Conservation (phyloP, 2,329 filamentous ascomycete species). For the Aspergillus awamori region DNA sequence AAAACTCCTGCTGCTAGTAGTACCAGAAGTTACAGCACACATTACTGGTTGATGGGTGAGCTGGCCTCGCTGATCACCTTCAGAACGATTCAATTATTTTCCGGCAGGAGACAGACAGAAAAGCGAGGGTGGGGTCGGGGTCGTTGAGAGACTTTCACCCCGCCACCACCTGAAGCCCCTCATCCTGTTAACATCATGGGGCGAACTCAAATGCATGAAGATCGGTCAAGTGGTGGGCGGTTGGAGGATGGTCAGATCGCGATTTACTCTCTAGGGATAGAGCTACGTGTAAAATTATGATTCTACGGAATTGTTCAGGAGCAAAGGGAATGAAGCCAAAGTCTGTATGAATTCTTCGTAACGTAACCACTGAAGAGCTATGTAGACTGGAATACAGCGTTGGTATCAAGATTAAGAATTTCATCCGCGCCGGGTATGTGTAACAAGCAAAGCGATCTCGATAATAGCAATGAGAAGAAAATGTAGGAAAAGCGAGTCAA, state of each 20-base stretch:
- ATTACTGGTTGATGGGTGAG: too few species aligned
- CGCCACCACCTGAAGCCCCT: constrained; percentile 8
- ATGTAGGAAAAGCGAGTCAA: not conserved
- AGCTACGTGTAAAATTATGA: not conserved
- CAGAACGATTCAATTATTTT: too few species aligned
- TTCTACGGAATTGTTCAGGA: not conserved
- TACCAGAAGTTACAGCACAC: too few species aligned
- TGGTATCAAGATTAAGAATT: constrained; percentile 12
- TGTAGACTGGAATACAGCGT: constrained; percentile 7
- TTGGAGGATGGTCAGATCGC: not conserved
- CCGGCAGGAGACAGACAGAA: not conserved
- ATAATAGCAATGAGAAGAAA: not conserved
- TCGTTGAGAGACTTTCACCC: not conserved
- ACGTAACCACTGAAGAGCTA: not conserved
- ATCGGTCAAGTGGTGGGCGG: not conserved
- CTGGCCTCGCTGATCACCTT: too few species aligned
- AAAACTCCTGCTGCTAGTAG: too few species aligned
- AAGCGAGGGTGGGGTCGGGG: constrained; percentile 1
- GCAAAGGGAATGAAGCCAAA: not conserved
- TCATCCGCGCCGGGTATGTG: not conserved
- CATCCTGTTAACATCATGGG: not conserved
- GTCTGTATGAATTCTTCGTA: constrained; percentile 3
- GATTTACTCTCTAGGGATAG: too few species aligned
- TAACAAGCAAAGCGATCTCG: not conserved
- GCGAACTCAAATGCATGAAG: not conserved